phyloP scores from a whole-genome alignment of 23 red algal genomes.

The Chondrus crispus region DNA sequence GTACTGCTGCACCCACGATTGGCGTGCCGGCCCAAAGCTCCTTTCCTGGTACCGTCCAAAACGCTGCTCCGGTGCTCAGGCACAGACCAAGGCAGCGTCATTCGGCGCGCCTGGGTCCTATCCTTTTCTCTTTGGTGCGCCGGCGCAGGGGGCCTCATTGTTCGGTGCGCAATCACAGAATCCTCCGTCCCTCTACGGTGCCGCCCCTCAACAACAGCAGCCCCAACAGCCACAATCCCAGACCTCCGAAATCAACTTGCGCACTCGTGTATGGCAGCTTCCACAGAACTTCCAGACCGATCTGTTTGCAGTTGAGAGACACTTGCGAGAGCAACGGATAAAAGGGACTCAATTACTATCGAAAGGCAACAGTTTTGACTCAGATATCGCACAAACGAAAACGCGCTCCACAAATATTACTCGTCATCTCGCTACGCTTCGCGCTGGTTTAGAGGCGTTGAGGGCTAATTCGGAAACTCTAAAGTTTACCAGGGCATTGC shows the following conservation, averaged over 20 bases:
- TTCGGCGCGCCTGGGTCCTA: not conserved
- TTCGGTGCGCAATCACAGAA: slow-evolving; percentile 7
- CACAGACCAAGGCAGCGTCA: not conserved
- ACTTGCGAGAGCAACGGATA: slow-evolving; percentile 48
- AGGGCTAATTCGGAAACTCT: slow-evolving; percentile 39
- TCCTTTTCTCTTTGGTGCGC: not conserved
- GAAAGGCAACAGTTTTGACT: slow-evolving; percentile 16
- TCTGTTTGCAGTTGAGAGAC: slow-evolving; percentile 57
- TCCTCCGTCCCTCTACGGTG: slow-evolving; percentile 18
- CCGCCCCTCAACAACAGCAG: not conserved
- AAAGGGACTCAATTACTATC: slow-evolving; percentile 23
- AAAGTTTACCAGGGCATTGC: too few species aligned
- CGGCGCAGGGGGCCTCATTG: not conserved
- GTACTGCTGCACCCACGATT: too few species aligned
- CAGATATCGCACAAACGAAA: not conserved
- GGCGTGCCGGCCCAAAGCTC: too few species aligned
- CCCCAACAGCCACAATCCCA: slow-evolving; percentile 2
- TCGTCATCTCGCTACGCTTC: slow-evolving; percentile 10
- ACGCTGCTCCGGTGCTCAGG: slow-evolving; percentile 28
- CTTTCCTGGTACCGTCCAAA: too few species aligned
- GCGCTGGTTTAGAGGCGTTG: slow-evolving; percentile 16
- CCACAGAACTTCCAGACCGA: slow-evolving; percentile 52
- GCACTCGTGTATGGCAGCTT: slow-evolving; percentile 46
- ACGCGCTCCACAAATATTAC: not conserved
- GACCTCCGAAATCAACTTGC: slow-evolving; percentile 23